A percentile compares a stretch with the other conserved stretches of the same genome.
Evolutionary conservation across 345 rosid genomes (phyloP).

Genomic region (Brassica napus): Da-Ae NC_063442.1:10175501-10176000

Average conservation of each 20-base stretch:
- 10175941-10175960: no score
- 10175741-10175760: neutral
- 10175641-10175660: conserved; percentile 17
- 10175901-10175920: no score
- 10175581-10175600: conserved; percentile 61
- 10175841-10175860: neutral
- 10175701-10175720: neutral
- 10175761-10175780: no score
- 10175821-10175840: neutral
- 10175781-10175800: neutral
- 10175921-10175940: no score
- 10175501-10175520: neutral
- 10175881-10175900: no score
- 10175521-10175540: conserved; percentile 31
- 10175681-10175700: conserved; percentile 9
- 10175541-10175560: conserved; percentile 25
- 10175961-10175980: no score
- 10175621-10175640: conserved; percentile 55
- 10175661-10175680: neutral
- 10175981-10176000: no score
- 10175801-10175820: neutral
- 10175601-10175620: conserved; percentile 51
- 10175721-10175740: neutral
- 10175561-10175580: conserved; percentile 60
- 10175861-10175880: neutral